Percentiles rank a stretch among this genome's conserved stretches.
phyloP scores from a whole-genome alignment of 2,329 filamentous ascomycete genomes.

The Cladosporium cucumerinum region DNA sequence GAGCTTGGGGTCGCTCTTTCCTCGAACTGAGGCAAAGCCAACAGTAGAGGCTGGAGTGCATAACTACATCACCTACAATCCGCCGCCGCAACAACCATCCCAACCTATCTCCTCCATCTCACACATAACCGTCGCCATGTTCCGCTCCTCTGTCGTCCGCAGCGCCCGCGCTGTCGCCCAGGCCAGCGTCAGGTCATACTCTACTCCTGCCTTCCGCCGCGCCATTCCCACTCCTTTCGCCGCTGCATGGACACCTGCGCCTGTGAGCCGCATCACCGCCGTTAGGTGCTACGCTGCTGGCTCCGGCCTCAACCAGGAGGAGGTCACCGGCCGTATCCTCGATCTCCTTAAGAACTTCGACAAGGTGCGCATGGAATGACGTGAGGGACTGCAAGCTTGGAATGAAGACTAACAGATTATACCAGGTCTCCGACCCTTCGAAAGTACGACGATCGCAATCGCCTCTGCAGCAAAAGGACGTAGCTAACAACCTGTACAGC shows the following conservation, averaged over 20 bases:
- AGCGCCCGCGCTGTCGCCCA: constrained; percentile 58
- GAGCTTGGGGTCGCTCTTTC: constrained; percentile 6
- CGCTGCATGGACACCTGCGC: constrained; percentile 58
- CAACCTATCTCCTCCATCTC: background rate
- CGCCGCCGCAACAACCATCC: constrained; percentile 6
- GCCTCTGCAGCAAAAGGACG: background rate
- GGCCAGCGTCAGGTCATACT: constrained; percentile 40
- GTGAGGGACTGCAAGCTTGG: constrained; percentile 8
- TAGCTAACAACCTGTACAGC: constrained; percentile 53
- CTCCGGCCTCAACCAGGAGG: constrained; percentile 71
- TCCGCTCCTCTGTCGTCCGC: constrained; percentile 81
- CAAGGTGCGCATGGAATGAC: constrained; percentile 62
- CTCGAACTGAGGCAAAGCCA: constrained; percentile 1
- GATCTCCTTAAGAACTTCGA: constrained; percentile 94
- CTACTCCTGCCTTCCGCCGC: constrained; percentile 55
- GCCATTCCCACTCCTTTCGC: constrained; percentile 54
- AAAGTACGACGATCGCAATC: constrained; percentile 46
- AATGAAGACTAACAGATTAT: constrained; percentile 22
- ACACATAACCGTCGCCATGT: constrained; percentile 60
- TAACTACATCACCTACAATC: constrained; percentile 16
- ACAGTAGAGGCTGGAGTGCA: background rate
- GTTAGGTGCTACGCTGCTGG: constrained; percentile 84
- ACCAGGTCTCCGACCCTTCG: constrained; percentile 59
- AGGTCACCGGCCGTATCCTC: constrained; percentile 89
- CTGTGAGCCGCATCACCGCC: constrained; percentile 63